These are phyloP conservation scores for Leishmania tropica DNA, from an alignment of 208 protist genomes.

Conservation along the genomic window DNA sequence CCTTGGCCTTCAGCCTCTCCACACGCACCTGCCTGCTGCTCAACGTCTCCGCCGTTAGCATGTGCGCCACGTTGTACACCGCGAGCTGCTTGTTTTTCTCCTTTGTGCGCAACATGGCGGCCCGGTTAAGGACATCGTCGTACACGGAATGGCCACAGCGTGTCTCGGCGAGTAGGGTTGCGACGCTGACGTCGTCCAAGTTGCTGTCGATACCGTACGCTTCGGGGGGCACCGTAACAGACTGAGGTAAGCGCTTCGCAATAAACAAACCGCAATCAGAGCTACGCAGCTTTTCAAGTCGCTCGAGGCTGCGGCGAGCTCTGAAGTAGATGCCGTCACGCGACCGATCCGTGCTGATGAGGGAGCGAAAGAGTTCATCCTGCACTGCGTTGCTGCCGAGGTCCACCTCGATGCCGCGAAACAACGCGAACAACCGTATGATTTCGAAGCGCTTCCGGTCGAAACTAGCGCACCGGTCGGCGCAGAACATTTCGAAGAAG, in stretches of 20 bases:
- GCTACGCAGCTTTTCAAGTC: slow-evolving; percentile 40
- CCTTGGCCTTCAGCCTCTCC: background rate
- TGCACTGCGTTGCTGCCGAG: slow-evolving; percentile 11
- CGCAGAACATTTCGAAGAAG: slow-evolving; percentile 76
- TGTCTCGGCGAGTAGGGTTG: slow-evolving; percentile 62
- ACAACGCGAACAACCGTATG: slow-evolving; percentile 57
- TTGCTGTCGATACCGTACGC: slow-evolving; percentile 49
- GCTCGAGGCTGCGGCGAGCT: slow-evolving; percentile 47
- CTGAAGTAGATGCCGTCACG: slow-evolving; percentile 69
- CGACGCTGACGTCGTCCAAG: slow-evolving; percentile 63
- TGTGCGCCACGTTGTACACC: slow-evolving; percentile 25
- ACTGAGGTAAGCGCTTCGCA: slow-evolving; percentile 10
- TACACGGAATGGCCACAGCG: slow-evolving; percentile 68
- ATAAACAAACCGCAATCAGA: slow-evolving; percentile 68
- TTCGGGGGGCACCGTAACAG: slow-evolving; percentile 24
- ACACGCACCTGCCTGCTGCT: background rate
- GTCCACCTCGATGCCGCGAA: slow-evolving; percentile 49
- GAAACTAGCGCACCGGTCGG: slow-evolving; percentile 46
- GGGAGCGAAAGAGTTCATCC: slow-evolving; percentile 43
- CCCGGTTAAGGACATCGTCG: slow-evolving; percentile 73
- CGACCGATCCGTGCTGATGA: slow-evolving; percentile 55
- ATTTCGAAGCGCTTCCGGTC: slow-evolving; percentile 68
- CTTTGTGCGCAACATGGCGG: slow-evolving; percentile 43
- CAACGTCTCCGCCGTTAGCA: background rate
- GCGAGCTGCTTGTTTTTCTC: slow-evolving; percentile 21